These are phyloP conservation scores for Nepenthes mirabilis DNA, from an alignment of 148 eudicot genomes.

Conservation along the genomic window DNA sequence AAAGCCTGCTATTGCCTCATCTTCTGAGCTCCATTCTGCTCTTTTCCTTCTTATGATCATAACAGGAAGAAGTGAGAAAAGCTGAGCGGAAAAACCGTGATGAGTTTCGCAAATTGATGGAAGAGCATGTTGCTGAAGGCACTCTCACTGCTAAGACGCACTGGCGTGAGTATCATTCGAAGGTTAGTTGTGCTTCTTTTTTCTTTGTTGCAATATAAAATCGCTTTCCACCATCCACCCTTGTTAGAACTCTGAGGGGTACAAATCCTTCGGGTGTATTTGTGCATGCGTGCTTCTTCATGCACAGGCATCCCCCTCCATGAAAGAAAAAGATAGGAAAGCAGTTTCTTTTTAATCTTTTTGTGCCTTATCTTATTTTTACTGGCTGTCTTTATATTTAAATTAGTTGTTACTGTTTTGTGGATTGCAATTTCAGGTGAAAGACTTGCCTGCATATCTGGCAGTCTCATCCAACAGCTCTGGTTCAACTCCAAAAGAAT, in stretches of 20 bases:
- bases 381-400: background rate
- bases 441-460: slow-evolving; percentile 69
- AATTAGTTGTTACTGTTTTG: slow-evolving; percentile 9
- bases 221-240: background rate
- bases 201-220: background rate
- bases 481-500: slow-evolving; percentile 80
- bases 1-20: background rate
- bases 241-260: background rate
- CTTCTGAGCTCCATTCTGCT: background rate
- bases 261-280: no score
- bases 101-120: slow-evolving; percentile 91
- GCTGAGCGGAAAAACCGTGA: slow-evolving; percentile 91
- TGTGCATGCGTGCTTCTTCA: no score
- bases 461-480: slow-evolving; percentile 83
- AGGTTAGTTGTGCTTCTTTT: slow-evolving; percentile 33
- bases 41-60: slow-evolving; percentile 8
- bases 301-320: background rate
- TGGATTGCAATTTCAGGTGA: slow-evolving; percentile 35
- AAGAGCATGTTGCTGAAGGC: slow-evolving; percentile 67
- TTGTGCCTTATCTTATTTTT: slow-evolving; percentile 1
- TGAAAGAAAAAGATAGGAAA: background rate
- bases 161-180: slow-evolving; percentile 84
- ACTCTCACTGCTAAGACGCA: slow-evolving; percentile 47
- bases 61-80: slow-evolving; percentile 81
- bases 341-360: background rate